Base-by-base conservation (phyloP, 345 rosid genomes). In the Jatropha curcas region DNA sequence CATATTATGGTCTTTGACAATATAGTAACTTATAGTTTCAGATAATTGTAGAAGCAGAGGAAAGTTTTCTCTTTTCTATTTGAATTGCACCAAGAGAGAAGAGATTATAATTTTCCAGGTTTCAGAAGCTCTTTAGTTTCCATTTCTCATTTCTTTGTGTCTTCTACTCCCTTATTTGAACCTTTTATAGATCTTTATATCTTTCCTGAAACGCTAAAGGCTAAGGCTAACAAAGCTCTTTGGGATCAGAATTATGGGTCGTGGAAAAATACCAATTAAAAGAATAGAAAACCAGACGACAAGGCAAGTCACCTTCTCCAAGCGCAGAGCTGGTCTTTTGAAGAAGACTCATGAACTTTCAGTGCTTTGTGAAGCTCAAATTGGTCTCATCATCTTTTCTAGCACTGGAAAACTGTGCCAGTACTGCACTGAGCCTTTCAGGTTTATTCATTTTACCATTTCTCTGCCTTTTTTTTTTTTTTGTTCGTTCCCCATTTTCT, bases 301-400 rank as follows among this genome's bases (percentile, higher is more conserved):
- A 20, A 79, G 87, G 80, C 85, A 84, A 72, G 87, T 84, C 4
- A 84, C 87, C 8, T 84, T 81, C 72, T 84, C 87, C 1, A 84
- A 84, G 73, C 67, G 87, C 7, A 66, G 87, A 66, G 67, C 70
- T 3, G 87, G 87, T 1, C 79, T 84, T 55, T 46, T 84, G 72
- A 82, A 84, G 83, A 84, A 84, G 53, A 82, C 87, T 0, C 85
- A 74, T 52, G 87, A 84, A 28, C 82, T 84, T 12, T 84, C 87
- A 1, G 83, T 82, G 16, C 82, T 82, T 1, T 84, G 87, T 65
- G 87, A 84, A 45, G 85, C 87, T n/a, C 82, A 84, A 30, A 84
- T 84, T 45, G 87, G 83, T 27, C 87, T 84, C 75, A 79, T 84
- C 74, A 34, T 84, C 80, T 84, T 84, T 79, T 84, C 87, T 1